A percentile compares a stretch with the other conserved stretches of the same genome.
Evolutionary conservation across 1,284 basidiomycete species (phyloP).

Genomic region (Pterulicium gracile): DNA sequence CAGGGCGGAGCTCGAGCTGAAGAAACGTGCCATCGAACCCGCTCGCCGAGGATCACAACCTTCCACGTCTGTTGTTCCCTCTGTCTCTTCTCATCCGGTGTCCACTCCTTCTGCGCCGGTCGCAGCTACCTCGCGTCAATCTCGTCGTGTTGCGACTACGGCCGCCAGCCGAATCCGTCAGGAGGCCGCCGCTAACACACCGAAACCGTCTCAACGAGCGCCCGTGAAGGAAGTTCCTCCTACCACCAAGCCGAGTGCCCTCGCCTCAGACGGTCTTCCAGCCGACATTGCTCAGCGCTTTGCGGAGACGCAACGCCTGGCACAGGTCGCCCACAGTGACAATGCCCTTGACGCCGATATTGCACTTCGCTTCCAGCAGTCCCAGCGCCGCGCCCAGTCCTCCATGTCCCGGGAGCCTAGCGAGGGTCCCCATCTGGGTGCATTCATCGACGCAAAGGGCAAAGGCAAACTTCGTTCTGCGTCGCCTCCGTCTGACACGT

Average conservation of each 20-base stretch:
- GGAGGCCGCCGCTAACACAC: too few species aligned
- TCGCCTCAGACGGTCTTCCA: not conserved
- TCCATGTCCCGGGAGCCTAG: too few species aligned
- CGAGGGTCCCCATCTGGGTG: too few species aligned
- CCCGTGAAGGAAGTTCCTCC: not conserved
- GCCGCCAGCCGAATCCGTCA: too few species aligned
- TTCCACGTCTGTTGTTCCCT: not conserved
- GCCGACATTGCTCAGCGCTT: not conserved
- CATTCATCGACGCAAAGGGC: too few species aligned
- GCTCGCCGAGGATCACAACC: too few species aligned
- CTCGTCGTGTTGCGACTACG: not conserved
- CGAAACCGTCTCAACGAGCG: not conserved
- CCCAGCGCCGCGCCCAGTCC: not conserved
- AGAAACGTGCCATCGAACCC: not conserved
- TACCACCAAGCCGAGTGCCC: not conserved
- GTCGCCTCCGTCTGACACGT: too few species aligned
- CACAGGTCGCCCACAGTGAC: not conserved
- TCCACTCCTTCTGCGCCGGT: not conserved
- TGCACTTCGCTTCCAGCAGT: not conserved
- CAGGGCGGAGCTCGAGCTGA: slow-evolving; percentile 20
- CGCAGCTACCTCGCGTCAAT: not conserved
- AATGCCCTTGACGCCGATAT: not conserved
- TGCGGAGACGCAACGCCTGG: not conserved
- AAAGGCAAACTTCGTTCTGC: too few species aligned
- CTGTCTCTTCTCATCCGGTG: not conserved